A percentile compares a stretch with the other conserved stretches of the same genome.
These are phyloP conservation scores for Hypoxylon lienhwacheense DNA, from an alignment of 495 filamentous ascomycete species.

Conservation along the genomic window DNA sequence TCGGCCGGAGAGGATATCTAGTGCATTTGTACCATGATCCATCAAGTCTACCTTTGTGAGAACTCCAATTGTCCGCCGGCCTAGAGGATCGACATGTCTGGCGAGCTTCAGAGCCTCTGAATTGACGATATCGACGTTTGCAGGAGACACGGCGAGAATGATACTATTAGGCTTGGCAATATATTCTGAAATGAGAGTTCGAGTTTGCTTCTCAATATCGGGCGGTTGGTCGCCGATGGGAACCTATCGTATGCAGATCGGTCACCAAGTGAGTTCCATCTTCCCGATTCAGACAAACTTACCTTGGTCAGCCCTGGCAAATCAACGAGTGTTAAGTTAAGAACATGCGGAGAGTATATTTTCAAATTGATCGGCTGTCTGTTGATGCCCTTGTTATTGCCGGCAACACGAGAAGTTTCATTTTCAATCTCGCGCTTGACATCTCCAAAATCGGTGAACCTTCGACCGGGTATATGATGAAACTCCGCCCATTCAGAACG, in stretches of 20 bases:
- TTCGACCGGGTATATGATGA: conserved; percentile 85
- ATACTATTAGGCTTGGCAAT: conserved; percentile 99
- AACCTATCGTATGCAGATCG: conserved; percentile 53
- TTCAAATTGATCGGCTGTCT: conserved; percentile 97
- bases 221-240: conserved; percentile 97
- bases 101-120: conserved; percentile 97
- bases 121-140: conserved; percentile 98
- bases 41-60: conserved; percentile 97
- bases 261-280: neutral
- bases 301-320: conserved; percentile 96
- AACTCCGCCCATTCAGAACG: conserved; percentile 93
- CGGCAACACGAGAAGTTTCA: conserved; percentile 92
- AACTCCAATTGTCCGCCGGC: conserved; percentile 92
- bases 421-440: conserved; percentile 98
- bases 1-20: conserved; percentile 93
- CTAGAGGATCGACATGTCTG: conserved; percentile 93
- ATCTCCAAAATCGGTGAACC: conserved; percentile 86
- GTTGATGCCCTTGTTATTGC: conserved; percentile 98
- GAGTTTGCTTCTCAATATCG: conserved; percentile 98
- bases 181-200: conserved; percentile 95
- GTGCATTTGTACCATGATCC: conserved; percentile 97
- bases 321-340: conserved; percentile 96
- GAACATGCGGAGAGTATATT: conserved; percentile 96
- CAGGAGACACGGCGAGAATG: conserved; percentile 93
- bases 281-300: conserved; percentile 14